Base-by-base conservation (phyloP, 1,284 basidiomycete species). In the Ustilago trichophora region DNA sequence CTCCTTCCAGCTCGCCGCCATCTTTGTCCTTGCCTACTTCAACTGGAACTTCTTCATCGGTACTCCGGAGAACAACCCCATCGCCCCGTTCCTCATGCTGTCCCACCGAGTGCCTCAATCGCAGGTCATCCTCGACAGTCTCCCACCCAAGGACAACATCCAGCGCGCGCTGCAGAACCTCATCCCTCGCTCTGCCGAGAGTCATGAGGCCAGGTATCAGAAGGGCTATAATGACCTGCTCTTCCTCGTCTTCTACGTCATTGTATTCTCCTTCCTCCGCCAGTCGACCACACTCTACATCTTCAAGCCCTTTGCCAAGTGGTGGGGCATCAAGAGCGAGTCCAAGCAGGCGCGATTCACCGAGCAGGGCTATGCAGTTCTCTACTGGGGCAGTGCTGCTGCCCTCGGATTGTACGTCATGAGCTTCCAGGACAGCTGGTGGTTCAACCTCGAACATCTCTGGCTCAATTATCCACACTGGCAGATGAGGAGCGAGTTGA, bases 211-310 rank as follows among this genome's bases (percentile, higher is more conserved):
- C 21, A 48, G 75, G 15, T 79, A 72, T 38, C 72, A 76, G 32
- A 80, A 80, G 38, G 78, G 78, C 9, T 74, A 68, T 47, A 42
- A 62, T 24, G 96, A 98, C 81, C 73, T 96, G 7, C 80, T 86
- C 16, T 98, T 98, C 83, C 81, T 98, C 40, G 85, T 86, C 4
- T 97, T 93, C 83, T 87, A 96, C 82, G 86, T 98, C 81, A 85
- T 98, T 36, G 89, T 97, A 72, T 98, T 91, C 84, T 95, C 92
- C 1, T 92, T 93, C 80, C 79, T 96, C 26, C 89, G 96, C 29
- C 93, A 98, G 83, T 82, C 86, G 27, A 82, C 93, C 73, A 88
- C 89, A 8, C 71, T 91, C 73, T 87, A 88, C 68, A 42, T 93
- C 15, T 88, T 89, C 54, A 84, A 85, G 34, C 91, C 91, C 0